phyloP scores from a whole-genome alignment of 1,284 basidiomycete genomes.

The Cutaneotrichosporon cavernicola region DNA sequence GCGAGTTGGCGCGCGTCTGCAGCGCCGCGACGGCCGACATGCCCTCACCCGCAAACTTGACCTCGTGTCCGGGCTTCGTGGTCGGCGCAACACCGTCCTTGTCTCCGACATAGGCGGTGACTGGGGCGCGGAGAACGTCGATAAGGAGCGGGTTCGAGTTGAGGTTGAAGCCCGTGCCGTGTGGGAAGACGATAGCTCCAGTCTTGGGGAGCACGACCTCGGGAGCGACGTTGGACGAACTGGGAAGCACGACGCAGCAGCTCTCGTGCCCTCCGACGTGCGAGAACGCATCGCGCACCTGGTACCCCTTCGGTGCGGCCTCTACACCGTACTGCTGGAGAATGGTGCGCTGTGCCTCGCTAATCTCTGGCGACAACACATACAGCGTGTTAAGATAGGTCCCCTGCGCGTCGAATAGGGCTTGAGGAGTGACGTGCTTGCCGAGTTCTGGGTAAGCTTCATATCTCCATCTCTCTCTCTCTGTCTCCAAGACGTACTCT shows the following conservation, averaged over 20 bases:
- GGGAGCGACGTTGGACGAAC: slow-evolving; percentile 70
- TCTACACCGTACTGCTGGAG: slow-evolving; percentile 60
- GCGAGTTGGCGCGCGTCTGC: slow-evolving; percentile 75
- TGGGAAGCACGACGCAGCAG: slow-evolving; percentile 57
- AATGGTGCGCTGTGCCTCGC: slow-evolving; percentile 56
- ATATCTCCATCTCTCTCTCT: background rate
- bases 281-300: slow-evolving; percentile 54
- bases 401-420: slow-evolving; percentile 69
- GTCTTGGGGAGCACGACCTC: slow-evolving; percentile 39
- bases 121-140: slow-evolving; percentile 74
- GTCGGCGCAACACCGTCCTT: slow-evolving; percentile 61
- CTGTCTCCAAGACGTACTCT: slow-evolving; percentile 59
- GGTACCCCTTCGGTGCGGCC: slow-evolving; percentile 24
- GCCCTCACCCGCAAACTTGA: slow-evolving; percentile 69
- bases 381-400: slow-evolving; percentile 78
- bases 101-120: slow-evolving; percentile 55
- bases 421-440: slow-evolving; percentile 72
- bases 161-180: slow-evolving; percentile 57
- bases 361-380: slow-evolving; percentile 65
- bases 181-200: slow-evolving; percentile 19
- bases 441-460: slow-evolving; percentile 16
- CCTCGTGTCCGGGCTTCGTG: slow-evolving; percentile 61
- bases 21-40: slow-evolving; percentile 80
- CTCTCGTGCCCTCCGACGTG: slow-evolving; percentile 22
- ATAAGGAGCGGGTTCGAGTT: slow-evolving; percentile 75